phyloP scores from a whole-genome alignment of 192 early-diverging fungal species.

The Pilaira anomala region DNA sequence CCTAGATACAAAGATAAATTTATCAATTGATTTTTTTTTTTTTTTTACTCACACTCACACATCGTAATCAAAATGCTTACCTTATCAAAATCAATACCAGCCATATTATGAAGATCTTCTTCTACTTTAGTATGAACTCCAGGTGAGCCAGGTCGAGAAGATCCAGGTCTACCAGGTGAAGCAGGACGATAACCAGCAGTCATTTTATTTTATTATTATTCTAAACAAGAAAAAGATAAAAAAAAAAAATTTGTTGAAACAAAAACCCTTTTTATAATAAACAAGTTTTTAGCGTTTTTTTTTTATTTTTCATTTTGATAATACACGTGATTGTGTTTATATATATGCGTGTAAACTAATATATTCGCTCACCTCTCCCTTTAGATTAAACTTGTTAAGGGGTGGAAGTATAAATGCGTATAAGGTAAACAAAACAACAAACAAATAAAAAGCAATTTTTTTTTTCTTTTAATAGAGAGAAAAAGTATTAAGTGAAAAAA shows the following conservation, averaged over 20 bases:
- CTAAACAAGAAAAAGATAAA: background rate
- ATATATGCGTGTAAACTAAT: too few relatives aligned
- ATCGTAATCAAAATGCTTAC: conserved; percentile 12
- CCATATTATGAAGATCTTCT: conserved; percentile 63
- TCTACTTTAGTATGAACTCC: conserved; percentile 49
- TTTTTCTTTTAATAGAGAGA: too few relatives aligned
- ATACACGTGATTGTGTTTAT: too few relatives aligned
- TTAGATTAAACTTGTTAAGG: too few relatives aligned
- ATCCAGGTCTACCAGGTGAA: conserved; percentile 28
- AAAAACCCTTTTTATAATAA: background rate
- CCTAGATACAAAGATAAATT: conserved; percentile 8
- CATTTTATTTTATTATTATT: conserved; percentile 1
- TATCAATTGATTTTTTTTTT: background rate
- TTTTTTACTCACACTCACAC: too few relatives aligned
- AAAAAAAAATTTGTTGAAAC: background rate
- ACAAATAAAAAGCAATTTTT: too few relatives aligned
- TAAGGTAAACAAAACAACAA: too few relatives aligned
- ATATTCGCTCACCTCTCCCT: too few relatives aligned
- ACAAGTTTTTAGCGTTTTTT: too few relatives aligned
- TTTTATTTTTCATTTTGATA: too few relatives aligned
- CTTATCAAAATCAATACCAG: conserved; percentile 78
- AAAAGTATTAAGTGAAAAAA: too few relatives aligned
- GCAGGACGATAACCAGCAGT: conserved; percentile 13
- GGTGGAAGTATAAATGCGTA: too few relatives aligned
- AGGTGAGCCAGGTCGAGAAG: conserved; percentile 26